These are phyloP conservation scores for Phytopythium montanum DNA, from an alignment of 352 stramenopile genomes.

Conservation along the genomic window DNA sequence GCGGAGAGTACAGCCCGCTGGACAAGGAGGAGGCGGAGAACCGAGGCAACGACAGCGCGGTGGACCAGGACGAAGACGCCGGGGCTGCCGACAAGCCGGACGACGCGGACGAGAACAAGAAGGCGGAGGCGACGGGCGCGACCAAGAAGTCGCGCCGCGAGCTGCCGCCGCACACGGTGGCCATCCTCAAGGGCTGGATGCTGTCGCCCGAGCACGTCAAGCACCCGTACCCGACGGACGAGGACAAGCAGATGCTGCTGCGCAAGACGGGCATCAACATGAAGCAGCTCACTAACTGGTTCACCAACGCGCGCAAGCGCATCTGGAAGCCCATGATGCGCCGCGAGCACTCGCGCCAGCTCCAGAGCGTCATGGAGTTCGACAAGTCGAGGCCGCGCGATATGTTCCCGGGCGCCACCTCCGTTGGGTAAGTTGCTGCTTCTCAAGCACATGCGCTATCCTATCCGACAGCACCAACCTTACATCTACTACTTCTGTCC, in stretches of 20 bases:
- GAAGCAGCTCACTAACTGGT: slow-evolving; percentile 91
- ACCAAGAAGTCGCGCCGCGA: slow-evolving; percentile 80
- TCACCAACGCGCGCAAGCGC: slow-evolving; percentile 86
- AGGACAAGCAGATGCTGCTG: slow-evolving; percentile 89
- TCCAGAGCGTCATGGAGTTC: slow-evolving; percentile 71
- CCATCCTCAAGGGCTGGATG: slow-evolving; percentile 88
- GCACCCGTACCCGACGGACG: slow-evolving; percentile 87
- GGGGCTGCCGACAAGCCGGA: slow-evolving; percentile 21
- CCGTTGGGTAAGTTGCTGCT: neutral
- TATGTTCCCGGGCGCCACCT: slow-evolving; percentile 27
- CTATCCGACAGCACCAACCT: neutral
- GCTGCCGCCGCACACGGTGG: slow-evolving; percentile 78
- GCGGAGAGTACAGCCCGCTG: slow-evolving; percentile 6
- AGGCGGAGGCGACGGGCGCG: slow-evolving; percentile 26
- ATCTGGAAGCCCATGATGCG: slow-evolving; percentile 91
- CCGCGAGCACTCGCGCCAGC: slow-evolving; percentile 71
- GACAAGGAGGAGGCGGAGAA: slow-evolving; percentile 23
- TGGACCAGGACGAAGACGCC: slow-evolving; percentile 21
- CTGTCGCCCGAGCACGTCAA: slow-evolving; percentile 87
- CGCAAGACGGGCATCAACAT: slow-evolving; percentile 89
- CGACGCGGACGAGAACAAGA: slow-evolving; percentile 14
- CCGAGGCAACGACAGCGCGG: slow-evolving; percentile 6
- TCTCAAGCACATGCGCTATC: neutral
- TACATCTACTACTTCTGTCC: neutral
- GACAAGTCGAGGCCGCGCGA: slow-evolving; percentile 43